Conservation (phyloP, 2,329 filamentous ascomycete species). For the Aureobasidium sp. region DNA sequence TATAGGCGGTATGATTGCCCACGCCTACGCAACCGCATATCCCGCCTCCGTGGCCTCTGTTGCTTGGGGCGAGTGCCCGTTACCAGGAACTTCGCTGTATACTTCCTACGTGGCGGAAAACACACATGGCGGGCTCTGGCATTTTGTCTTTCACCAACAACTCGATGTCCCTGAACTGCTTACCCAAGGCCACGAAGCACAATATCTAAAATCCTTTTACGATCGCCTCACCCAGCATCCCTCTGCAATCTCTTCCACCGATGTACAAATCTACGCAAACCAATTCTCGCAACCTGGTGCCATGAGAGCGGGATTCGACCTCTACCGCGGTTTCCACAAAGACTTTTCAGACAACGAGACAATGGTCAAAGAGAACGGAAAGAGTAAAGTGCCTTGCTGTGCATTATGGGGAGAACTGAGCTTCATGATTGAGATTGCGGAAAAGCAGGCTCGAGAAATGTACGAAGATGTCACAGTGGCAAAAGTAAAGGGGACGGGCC, state of each 20-base stretch:
- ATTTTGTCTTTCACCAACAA: slow-evolving; percentile 37
- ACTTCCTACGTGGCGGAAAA: slow-evolving; percentile 23
- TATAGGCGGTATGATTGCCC: slow-evolving; percentile 42
- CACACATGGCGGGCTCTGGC: slow-evolving; percentile 26
- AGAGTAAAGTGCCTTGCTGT: slow-evolving; percentile 25
- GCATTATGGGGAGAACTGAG: slow-evolving; percentile 26
- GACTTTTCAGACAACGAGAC: slow-evolving; percentile 27
- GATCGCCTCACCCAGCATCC: slow-evolving; percentile 32
- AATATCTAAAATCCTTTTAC: slow-evolving; percentile 39
- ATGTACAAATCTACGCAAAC: slow-evolving; percentile 32
- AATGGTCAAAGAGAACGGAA: slow-evolving; percentile 26
- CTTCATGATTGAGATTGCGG: slow-evolving; percentile 22
- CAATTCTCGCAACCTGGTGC: slow-evolving; percentile 29
- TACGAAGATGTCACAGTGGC: slow-evolving; percentile 23
- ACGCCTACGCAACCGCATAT: slow-evolving; percentile 33
- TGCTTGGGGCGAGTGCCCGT: slow-evolving; percentile 36
- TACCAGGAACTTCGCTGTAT: slow-evolving; percentile 31
- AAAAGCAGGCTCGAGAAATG: slow-evolving; percentile 26
- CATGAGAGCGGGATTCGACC: slow-evolving; percentile 27
- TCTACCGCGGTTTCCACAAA: slow-evolving; percentile 29
- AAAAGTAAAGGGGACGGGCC: slow-evolving; percentile 25
- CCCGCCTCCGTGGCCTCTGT: slow-evolving; percentile 29
- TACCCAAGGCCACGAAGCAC: slow-evolving; percentile 32
- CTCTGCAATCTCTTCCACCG: slow-evolving; percentile 28
- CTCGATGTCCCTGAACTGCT: slow-evolving; percentile 34